These are phyloP conservation scores for Macadamia tetraphylla DNA, from an alignment of 164 flowering plant genomes.

Conservation along the genomic window DNA sequence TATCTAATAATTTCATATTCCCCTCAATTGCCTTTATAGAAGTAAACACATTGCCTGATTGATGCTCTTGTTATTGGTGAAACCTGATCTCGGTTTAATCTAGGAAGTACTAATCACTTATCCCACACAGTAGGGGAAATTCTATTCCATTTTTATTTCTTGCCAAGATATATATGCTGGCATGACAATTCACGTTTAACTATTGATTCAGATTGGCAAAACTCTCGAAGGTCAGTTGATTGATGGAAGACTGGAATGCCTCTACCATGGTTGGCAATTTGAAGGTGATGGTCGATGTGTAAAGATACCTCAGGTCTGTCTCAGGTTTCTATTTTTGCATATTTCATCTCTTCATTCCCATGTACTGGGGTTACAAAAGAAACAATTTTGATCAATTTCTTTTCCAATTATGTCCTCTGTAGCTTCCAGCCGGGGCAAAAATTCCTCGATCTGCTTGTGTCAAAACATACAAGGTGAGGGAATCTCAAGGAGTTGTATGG, in stretches of 20 bases:
- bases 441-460: constrained; percentile 76
- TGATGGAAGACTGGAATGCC: constrained; percentile 86
- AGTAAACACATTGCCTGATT: no score
- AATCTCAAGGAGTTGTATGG: constrained; percentile 96
- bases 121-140: no score
- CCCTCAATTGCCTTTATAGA: no score
- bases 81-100: no score
- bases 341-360: neutral
- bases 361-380: neutral
- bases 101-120: no score
- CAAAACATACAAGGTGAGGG: constrained; percentile 64
- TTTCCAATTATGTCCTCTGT: constrained; percentile 3
- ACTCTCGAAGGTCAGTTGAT: constrained; percentile 89
- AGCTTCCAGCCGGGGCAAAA: constrained; percentile 80
- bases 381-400: constrained; percentile 1
- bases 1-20: no score
- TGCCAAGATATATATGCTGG: no score
- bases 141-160: no score
- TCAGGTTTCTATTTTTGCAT: neutral
- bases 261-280: constrained; percentile 99
- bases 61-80: no score
- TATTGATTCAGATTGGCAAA: constrained; percentile 66
- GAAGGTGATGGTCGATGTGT: constrained; percentile 84
- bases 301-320: constrained; percentile 87
- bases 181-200: neutral